Base-by-base conservation (phyloP, 331 rosid genomes). In the Pyrus hybrid region DNA sequence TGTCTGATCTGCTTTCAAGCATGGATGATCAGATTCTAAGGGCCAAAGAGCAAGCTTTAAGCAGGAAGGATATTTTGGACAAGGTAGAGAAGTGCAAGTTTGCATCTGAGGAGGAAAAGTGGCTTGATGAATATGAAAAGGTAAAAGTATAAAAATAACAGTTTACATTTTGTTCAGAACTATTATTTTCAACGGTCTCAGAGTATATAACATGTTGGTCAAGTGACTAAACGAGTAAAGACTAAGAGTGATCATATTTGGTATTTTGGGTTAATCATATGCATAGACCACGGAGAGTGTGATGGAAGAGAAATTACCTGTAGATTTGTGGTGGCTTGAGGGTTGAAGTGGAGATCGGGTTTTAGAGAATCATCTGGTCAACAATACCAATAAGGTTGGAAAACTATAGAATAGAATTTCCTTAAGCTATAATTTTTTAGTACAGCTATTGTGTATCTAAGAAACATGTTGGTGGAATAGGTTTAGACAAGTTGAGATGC, bases 61-160 rank as follows among this genome's bases (percentile, higher is more conserved):
- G 97, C 81, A 85, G 97, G 82, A 90, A 88, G 82, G 98, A 93
- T 77, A 93, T 93, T 77, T 78, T 93, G 89, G 98, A 93, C 75
- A 91, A 82, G 87, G 88, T 87, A 72, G 96, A 90, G 81, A 93
- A 91, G 80, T 91, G 97, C 95, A 89, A 83, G 78, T 83, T 88
- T 70, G 90, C 97, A 17, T 88, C 84, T 54, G 93, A 91, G 84
- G 97, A 93, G 90, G 98, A 93, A 80, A 93, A 88, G 76, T 93
- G 98, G 98, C 87, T 93, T 70, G 96, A 90, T 74, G 97, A 91
- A 76, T 93, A 91, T 67, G 98, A 93, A 90, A 93, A 86, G 97
- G 98, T 93, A 88, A 60, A 67, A 14, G 1, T 25, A 22, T 7
- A 3, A 35, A 54, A 37, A 4, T 43, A 43, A 43, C 49, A 43